These are phyloP conservation scores for Postia placenta DNA, from an alignment of 768 basidiomycete species.

Conservation along the genomic window DNA sequence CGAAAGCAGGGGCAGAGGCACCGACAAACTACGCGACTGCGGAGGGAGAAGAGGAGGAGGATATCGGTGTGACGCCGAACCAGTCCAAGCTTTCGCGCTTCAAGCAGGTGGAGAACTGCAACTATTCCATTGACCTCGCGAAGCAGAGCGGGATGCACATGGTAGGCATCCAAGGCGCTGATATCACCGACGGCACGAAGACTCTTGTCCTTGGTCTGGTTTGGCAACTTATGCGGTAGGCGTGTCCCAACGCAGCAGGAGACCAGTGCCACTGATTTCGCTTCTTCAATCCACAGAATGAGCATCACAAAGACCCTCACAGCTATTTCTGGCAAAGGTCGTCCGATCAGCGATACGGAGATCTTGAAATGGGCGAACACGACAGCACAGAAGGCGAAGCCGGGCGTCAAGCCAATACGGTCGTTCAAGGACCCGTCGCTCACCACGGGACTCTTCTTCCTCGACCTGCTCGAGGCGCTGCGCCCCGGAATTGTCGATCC, in stretches of 20 bases:
- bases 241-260: slow-evolving; percentile 10
- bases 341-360: slow-evolving; percentile 85
- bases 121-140: slow-evolving; percentile 90
- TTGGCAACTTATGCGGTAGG: slow-evolving; percentile 95
- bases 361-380: slow-evolving; percentile 96
- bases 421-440: slow-evolving; percentile 93
- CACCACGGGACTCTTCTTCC: slow-evolving; percentile 87
- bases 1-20: slow-evolving; percentile 56
- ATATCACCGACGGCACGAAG: slow-evolving; percentile 90
- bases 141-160: slow-evolving; percentile 92
- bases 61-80: slow-evolving; percentile 78
- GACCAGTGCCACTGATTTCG: neutral
- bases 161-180: slow-evolving; percentile 96
- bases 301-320: slow-evolving; percentile 90
- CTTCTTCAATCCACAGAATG: slow-evolving; percentile 51
- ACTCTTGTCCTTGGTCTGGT: slow-evolving; percentile 94
- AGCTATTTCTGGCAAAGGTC: slow-evolving; percentile 62
- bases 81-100: slow-evolving; percentile 87
- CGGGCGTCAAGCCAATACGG: slow-evolving; percentile 57
- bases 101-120: slow-evolving; percentile 98
- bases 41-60: slow-evolving; percentile 58
- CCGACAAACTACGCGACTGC: slow-evolving; percentile 18
- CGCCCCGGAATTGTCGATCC: slow-evolving; percentile 96
- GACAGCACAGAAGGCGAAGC: slow-evolving; percentile 70
- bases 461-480: slow-evolving; percentile 87